A percentile compares a stretch with the other conserved stretches of the same genome.
phyloP scores from a whole-genome alignment of 805 yeast genomes.

The Komagataella mondaviorum region DNA sequence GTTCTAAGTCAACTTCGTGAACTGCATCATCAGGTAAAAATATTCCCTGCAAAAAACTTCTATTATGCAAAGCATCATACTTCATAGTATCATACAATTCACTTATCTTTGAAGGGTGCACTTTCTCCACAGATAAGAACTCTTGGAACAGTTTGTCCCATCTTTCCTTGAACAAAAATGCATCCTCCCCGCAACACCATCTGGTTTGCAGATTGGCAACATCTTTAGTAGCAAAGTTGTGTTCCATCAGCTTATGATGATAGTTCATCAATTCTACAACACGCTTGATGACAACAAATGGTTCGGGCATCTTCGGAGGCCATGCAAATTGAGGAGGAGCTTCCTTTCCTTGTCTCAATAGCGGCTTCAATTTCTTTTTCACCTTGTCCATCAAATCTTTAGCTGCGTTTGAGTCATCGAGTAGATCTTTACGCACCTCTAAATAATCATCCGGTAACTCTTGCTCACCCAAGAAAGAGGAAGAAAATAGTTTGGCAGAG shows the following conservation, averaged over 20 bases:
- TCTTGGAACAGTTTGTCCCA: constrained; percentile 96
- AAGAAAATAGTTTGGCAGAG: constrained; percentile 77
- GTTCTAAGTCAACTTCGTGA: constrained; percentile 25
- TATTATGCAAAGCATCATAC: constrained; percentile 91
- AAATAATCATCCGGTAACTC: constrained; percentile 67
- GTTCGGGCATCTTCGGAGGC: constrained; percentile 98
- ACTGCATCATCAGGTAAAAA: constrained; percentile 49
- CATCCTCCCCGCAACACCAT: constrained; percentile 98
- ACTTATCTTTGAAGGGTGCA: constrained; percentile 93
- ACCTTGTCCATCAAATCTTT: constrained; percentile 96
- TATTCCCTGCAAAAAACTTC: constrained; percentile 74
- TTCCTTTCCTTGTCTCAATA: constrained; percentile 87
- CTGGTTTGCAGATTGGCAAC: constrained; percentile 54
- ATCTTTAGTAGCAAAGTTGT: constrained; percentile 58
- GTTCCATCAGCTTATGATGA: constrained; percentile 72
- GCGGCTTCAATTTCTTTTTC: constrained; percentile 88
- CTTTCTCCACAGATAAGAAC: constrained; percentile 85
- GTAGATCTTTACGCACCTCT: constrained; percentile 72
- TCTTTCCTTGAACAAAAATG: constrained; percentile 78
- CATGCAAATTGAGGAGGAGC: constrained; percentile 97
- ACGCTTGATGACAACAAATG: constrained; percentile 82
- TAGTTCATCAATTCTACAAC: constrained; percentile 94
- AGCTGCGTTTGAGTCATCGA: constrained; percentile 97
- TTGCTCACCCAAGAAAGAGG: constrained; percentile 58
- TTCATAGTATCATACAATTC: constrained; percentile 98